These are phyloP conservation scores for Podospora anserina DNA, from an alignment of 495 filamentous ascomycete genomes.

Conservation along the genomic window DNA sequence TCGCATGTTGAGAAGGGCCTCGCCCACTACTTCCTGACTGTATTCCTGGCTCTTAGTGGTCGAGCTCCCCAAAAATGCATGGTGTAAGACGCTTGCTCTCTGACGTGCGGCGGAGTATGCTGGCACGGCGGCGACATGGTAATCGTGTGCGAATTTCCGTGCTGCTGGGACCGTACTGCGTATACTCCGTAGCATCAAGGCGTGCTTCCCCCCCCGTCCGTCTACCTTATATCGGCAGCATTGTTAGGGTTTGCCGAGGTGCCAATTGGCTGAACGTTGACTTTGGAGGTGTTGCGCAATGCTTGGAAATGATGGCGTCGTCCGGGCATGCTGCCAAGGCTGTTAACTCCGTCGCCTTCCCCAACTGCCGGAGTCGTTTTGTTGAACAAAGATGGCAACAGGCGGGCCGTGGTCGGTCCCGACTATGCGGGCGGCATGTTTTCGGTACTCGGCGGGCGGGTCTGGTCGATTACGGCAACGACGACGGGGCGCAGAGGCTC, in stretches of 20 bases:
- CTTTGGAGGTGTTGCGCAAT: slow-evolving; percentile 13
- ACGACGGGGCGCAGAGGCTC: neutral
- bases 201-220: slow-evolving; percentile 23
- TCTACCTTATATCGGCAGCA: slow-evolving; percentile 2
- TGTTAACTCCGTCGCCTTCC: slow-evolving; percentile 9
- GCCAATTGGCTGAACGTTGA: neutral
- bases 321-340: slow-evolving; percentile 1
- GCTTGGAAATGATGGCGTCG: slow-evolving; percentile 6
- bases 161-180: neutral
- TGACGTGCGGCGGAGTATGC: slow-evolving; percentile 25
- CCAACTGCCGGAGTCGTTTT: neutral
- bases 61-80: slow-evolving; percentile 6
- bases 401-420: slow-evolving; percentile 8
- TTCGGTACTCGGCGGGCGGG: neutral
- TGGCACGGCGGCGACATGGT: neutral
- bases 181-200: slow-evolving; percentile 1
- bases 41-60: neutral
- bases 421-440: neutral
- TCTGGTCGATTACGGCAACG: neutral
- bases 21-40: neutral
- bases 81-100: slow-evolving; percentile 21
- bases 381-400: neutral
- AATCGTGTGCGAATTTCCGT: neutral
- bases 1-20: neutral
- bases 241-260: neutral